Evolutionary conservation across 2,329 filamentous ascomycete genomes (phyloP).

Genomic region (Diaporthe sp.): DNA sequence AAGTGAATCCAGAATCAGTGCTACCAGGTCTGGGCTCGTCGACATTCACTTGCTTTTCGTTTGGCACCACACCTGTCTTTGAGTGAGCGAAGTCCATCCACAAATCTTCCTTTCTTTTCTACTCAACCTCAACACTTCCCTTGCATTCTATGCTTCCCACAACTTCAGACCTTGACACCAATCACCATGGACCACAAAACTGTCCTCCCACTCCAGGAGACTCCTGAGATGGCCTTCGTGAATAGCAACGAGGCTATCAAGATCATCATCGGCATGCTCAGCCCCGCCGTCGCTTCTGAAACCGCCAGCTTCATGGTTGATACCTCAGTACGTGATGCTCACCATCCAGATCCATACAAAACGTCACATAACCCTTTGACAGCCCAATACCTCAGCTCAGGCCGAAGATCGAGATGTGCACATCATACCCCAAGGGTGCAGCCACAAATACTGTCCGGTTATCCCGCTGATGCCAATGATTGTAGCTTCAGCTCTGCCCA

Average conservation of each 20-base stretch:
- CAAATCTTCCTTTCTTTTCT: neutral
- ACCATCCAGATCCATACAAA: neutral
- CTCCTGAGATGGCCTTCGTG: neutral
- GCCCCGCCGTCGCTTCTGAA: neutral
- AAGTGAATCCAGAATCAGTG: neutral
- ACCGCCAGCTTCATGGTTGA: neutral
- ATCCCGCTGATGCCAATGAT: neutral
- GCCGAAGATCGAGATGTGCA: rapidly evolving
- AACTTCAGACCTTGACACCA: no score
- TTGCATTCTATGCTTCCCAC: neutral
- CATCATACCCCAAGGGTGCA: rapidly evolving
- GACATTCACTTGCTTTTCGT: neutral
- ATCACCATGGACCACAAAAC: neutral
- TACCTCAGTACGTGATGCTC: neutral
- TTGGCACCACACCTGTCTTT: neutral
- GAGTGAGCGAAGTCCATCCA: neutral
- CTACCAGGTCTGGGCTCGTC: no score
- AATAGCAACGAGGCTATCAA: neutral
- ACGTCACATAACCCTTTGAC: neutral
- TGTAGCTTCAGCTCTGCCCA: neutral
- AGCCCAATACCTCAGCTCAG: neutral
- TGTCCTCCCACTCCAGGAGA: neutral
- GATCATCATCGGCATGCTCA: neutral
- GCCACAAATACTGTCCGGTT: rapidly evolving
- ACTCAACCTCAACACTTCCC: neutral